A percentile compares a stretch with the other conserved stretches of the same genome.
These are phyloP conservation scores for Monosporozyma aerobia DNA, from an alignment of 805 yeast species.

Conservation along the genomic window DNA sequence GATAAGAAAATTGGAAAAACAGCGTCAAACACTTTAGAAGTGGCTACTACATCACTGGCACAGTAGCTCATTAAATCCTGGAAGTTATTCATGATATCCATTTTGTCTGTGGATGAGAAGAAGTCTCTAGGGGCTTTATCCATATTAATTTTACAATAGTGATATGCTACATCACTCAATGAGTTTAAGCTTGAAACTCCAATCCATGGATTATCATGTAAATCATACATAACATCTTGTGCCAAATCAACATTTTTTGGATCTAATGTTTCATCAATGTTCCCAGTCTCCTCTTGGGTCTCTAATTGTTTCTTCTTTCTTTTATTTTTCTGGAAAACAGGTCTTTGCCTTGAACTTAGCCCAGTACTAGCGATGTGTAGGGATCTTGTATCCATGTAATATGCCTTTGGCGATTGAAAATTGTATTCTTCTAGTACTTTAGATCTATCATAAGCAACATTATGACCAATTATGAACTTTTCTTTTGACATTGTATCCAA, in stretches of 20 bases:
- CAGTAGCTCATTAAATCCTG: constrained; percentile 66
- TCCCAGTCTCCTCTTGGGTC: constrained; percentile 6
- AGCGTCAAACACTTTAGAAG: constrained; percentile 57
- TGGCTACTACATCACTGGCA: constrained; percentile 72
- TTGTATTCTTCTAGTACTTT: constrained; percentile 77
- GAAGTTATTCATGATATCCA: constrained; percentile 47
- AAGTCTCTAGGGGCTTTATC: constrained; percentile 60
- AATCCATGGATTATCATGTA: constrained; percentile 71
- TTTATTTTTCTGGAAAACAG: constrained; percentile 54
- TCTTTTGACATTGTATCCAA: constrained; percentile 42
- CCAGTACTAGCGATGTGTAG: constrained; percentile 86
- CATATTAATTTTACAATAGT: constrained; percentile 62
- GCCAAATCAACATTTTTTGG: constrained; percentile 5
- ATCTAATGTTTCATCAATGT: neutral
- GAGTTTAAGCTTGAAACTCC: constrained; percentile 68
- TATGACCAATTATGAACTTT: constrained; percentile 77
- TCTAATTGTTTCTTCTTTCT: constrained; percentile 28
- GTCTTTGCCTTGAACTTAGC: constrained; percentile 85
- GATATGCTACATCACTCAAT: constrained; percentile 64
- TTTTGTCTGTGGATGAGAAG: constrained; percentile 48
- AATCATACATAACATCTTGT: constrained; percentile 20
- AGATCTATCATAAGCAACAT: constrained; percentile 85
- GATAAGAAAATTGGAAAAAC: constrained; percentile 59
- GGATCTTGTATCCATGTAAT: constrained; percentile 86
- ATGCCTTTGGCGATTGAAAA: constrained; percentile 55